Evolutionary conservation across 2,329 filamentous ascomycete genomes (phyloP), one percentile per base, ranked within the genome.

Genomic region (Epichloe festucae): DNA sequence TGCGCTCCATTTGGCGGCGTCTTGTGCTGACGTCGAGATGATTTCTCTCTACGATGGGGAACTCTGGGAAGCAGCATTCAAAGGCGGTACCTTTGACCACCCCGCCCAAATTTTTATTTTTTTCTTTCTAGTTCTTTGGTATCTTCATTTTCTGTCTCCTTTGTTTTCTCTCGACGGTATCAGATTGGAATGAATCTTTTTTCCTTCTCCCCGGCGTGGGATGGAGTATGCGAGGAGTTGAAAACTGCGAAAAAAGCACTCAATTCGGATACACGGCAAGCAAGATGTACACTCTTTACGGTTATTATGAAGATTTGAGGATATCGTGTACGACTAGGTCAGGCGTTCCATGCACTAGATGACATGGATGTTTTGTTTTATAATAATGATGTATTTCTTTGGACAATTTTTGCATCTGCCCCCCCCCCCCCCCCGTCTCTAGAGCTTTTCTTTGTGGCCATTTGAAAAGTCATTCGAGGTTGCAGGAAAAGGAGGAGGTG

Each of bases 1-100:
- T 86, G 81, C 58, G 83, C 85, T 46, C 85, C 88, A 0, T 89
- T 89, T 70, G 83, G 81, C 5, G 76, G 82, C 5, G 77, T 74
- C 5, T 67, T 80, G 52, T 74, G 70, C 55, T 79, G 12, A 46
- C 27, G 15, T 39, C 15, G 35, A n/a, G 7, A 36, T 10, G 19
- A 21, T 15, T 31, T 14, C 4, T n/a, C n/a, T n/a, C 19, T 10
- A 21, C 10, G 17, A 19, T 19, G 40, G 15, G n/a, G 39, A 40
- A 38, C 31, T 31, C 31, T 2, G 10, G 8, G 31, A 31, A 3
- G 31, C 31, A 31, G 31, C 31, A 11, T 31, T 31, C 31, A 11
- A 31, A 31, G 8, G 31, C 27, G 27, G 27, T 31, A 31, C 31
- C 31, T 31, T 31, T 31, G 31, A 31, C 10, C 3, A 15, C 15